These are phyloP conservation scores for Zoysia japonica DNA, from an alignment of 176 grass and related monocot species.

Conservation along the genomic window DNA sequence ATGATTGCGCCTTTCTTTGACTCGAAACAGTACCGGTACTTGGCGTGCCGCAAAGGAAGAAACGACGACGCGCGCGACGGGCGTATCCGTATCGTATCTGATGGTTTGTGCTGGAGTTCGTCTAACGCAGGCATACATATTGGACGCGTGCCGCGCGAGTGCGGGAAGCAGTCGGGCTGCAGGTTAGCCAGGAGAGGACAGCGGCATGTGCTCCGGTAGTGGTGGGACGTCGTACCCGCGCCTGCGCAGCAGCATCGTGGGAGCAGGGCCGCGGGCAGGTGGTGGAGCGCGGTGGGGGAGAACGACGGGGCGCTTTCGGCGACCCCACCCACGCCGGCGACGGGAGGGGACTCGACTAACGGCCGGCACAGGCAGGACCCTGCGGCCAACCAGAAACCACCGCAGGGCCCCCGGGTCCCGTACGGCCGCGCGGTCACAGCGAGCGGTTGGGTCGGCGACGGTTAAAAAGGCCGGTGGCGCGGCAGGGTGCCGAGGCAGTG, in stretches of 20 bases:
- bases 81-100: background rate
- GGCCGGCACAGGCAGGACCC: slow-evolving; percentile 38
- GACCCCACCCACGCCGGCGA: slow-evolving; percentile 31
- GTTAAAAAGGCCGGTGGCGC: slow-evolving; percentile 37
- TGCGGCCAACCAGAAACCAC: slow-evolving; percentile 36
- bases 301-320: slow-evolving; percentile 55
- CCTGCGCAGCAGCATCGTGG: background rate
- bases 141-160: too few species aligned
- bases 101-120: background rate
- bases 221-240: background rate
- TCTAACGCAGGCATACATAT: background rate
- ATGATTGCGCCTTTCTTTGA: slow-evolving; percentile 13
- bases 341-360: slow-evolving; percentile 30
- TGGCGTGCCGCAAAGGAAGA: background rate
- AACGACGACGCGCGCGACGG: background rate
- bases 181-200: background rate
- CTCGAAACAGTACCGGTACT: background rate
- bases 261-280: background rate
- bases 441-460: slow-evolving; percentile 30
- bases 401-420: slow-evolving; percentile 8
- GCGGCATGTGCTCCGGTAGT: slow-evolving; percentile 27
- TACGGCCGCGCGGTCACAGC: slow-evolving; percentile 15
- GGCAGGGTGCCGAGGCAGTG: background rate
- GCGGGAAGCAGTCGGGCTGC: too few species aligned
- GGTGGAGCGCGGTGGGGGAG: slow-evolving; percentile 24